A percentile compares a stretch with the other conserved stretches of the same genome.
Evolutionary conservation across 306 rosid species (phyloP).

Genomic region (Mimosa bimucronata): DNA sequence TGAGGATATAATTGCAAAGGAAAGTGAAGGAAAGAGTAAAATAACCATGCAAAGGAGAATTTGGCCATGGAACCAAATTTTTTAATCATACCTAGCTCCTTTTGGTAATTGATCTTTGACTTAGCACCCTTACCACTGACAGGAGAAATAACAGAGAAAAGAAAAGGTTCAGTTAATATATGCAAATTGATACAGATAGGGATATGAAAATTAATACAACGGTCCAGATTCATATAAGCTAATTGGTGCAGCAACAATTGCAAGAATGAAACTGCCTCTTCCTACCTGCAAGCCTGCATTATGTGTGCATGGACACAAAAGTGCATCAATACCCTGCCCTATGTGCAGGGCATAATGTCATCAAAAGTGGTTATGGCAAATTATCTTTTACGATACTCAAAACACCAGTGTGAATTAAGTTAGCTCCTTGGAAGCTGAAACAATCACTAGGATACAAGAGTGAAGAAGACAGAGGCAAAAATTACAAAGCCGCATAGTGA

Average conservation of each 20-base stretch:
- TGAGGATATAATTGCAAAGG: conserved; percentile 9
- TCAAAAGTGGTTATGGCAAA: neutral
- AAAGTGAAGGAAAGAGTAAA: conserved; percentile 19
- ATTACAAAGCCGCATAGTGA: neutral
- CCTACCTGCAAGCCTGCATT: neutral
- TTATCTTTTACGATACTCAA: neutral
- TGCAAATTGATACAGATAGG: conserved; percentile 6
- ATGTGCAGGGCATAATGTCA: neutral
- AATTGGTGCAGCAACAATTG: conserved; percentile 6
- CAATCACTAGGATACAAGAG: neutral
- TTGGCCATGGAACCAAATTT: neutral
- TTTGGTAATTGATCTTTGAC: conserved; percentile 38
- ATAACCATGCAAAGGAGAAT: neutral
- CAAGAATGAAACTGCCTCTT: neutral
- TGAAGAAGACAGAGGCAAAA: neutral
- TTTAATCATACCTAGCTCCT: conserved; percentile 56
- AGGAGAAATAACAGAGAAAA: conserved; percentile 21
- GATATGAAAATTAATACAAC: conserved; percentile 18
- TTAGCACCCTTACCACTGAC: conserved; percentile 49
- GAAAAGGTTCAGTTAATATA: conserved; percentile 28
- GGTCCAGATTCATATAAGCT: neutral
- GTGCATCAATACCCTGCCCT: neutral
- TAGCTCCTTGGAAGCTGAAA: neutral
- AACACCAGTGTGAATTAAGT: neutral
- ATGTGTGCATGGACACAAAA: neutral